A percentile compares a stretch with the other conserved stretches of the same genome.
These are phyloP conservation scores for Sutorius australiensis DNA, from an alignment of 768 basidiomycete genomes.

Conservation along the genomic window DNA sequence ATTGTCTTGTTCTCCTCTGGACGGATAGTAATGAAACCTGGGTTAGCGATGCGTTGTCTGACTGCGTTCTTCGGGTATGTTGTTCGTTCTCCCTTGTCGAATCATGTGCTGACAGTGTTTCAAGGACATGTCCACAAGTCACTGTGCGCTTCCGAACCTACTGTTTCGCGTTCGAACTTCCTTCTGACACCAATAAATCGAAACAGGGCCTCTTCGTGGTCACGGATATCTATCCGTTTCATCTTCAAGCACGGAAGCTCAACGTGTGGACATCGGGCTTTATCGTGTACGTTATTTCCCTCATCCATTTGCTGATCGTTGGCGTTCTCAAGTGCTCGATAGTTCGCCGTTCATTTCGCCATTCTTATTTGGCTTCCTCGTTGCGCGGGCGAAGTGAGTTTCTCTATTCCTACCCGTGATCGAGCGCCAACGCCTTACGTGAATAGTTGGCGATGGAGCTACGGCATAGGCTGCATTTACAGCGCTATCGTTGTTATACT, in stretches of 20 bases:
- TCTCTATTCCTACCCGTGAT: too few species aligned
- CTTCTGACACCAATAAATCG: background rate
- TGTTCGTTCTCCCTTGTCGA: background rate
- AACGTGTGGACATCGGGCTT: slow-evolving; percentile 55
- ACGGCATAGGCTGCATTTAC: slow-evolving; percentile 50
- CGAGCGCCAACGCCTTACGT: background rate
- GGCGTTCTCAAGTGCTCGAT: slow-evolving; percentile 25
- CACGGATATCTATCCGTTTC: slow-evolving; percentile 52
- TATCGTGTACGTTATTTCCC: slow-evolving; percentile 45
- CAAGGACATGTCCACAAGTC: slow-evolving; percentile 50
- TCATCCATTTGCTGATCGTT: slow-evolving; percentile 27
- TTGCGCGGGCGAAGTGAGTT: slow-evolving; percentile 25
- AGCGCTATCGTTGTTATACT: slow-evolving; percentile 41
- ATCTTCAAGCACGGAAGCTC: slow-evolving; percentile 48
- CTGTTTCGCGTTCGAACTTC: background rate
- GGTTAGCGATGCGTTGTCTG: slow-evolving; percentile 31
- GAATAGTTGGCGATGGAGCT: slow-evolving; percentile 48
- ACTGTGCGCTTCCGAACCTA: slow-evolving; percentile 29
- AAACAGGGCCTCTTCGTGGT: slow-evolving; percentile 42
- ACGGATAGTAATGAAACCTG: background rate
- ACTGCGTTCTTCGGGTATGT: slow-evolving; percentile 32
- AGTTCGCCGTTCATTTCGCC: slow-evolving; percentile 29
- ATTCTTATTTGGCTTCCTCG: slow-evolving; percentile 29
- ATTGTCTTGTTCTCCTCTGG: background rate
- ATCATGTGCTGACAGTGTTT: background rate